phyloP scores from a whole-genome alignment of 495 filamentous ascomycete genomes.

The Delitschia confertaspora region DNA sequence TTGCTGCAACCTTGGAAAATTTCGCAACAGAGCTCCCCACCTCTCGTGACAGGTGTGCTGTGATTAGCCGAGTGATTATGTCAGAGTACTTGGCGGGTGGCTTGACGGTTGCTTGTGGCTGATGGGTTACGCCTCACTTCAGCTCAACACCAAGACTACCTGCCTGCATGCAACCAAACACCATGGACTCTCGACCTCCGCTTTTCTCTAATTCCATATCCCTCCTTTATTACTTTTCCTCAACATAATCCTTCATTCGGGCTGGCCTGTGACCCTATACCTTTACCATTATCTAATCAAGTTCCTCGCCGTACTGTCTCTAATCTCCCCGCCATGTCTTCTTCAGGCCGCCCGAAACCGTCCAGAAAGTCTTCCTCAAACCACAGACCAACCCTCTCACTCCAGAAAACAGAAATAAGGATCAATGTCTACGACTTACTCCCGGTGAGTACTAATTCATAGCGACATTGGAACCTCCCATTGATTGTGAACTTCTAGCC shows the following conservation, averaged over 20 bases:
- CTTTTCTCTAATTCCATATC: neutral
- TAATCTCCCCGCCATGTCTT: conserved; percentile 21
- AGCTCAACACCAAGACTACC: neutral
- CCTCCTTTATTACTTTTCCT: neutral
- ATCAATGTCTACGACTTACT: conserved; percentile 76
- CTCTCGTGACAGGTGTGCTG: conserved; percentile 2
- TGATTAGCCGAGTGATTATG: conserved; percentile 1
- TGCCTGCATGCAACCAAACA: neutral
- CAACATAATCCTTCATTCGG: neutral
- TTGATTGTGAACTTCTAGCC: conserved; percentile 48
- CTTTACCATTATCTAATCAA: neutral
- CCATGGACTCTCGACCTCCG: no score
- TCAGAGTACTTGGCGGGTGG: neutral
- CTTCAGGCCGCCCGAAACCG: conserved; percentile 22
- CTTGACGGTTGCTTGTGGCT: neutral
- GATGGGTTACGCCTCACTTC: neutral
- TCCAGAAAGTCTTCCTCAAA: conserved; percentile 24
- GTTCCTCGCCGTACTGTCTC: no score
- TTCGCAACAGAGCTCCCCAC: conserved; percentile 19
- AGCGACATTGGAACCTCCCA: neutral
- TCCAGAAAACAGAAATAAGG: conserved; percentile 60
- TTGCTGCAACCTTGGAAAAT: no score
- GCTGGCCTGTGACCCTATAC: neutral
- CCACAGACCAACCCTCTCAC: conserved; percentile 49
- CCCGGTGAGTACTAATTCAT: conserved; percentile 42